A percentile compares a stretch with the other conserved stretches of the same genome.
These are phyloP conservation scores for Sarocladiaceae sp. DNA, from an alignment of 2,329 filamentous ascomycete species.

Conservation along the genomic window DNA sequence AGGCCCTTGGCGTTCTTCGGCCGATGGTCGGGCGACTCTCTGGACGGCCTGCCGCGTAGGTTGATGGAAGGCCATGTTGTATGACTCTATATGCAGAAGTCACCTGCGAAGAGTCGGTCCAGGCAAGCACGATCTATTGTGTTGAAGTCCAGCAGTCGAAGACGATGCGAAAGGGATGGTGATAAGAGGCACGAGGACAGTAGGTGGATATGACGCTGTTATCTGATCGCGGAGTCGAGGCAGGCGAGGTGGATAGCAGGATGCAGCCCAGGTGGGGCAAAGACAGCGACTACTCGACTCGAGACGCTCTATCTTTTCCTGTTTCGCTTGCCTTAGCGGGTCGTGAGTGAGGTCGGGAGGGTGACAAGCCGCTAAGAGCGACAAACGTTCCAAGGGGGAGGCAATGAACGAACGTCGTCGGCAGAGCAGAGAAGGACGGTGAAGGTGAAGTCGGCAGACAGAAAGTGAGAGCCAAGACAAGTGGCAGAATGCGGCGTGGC, in stretches of 20 bases:
- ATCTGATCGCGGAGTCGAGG: constrained; percentile 8
- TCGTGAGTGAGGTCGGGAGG: constrained; percentile 1
- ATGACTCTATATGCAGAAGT: not conserved
- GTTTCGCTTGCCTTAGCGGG: constrained; percentile 2
- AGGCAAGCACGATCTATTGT: not conserved
- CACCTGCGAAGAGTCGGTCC: not conserved
- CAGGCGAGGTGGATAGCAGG: constrained; percentile 7
- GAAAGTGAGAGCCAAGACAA: not conserved
- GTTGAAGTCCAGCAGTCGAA: not conserved
- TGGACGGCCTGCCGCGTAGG: constrained; percentile 49
- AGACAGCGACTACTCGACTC: constrained; percentile 8
- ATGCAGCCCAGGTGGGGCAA: constrained; percentile 4
- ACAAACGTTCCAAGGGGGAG: not conserved
- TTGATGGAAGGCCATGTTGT: constrained; percentile 56
- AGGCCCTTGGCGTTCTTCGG: constrained; percentile 31
- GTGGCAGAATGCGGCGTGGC: not conserved
- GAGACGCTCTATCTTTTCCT: not conserved
- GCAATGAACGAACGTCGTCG: too few species aligned
- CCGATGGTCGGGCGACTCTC: constrained; percentile 39
- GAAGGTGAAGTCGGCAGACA: not conserved
- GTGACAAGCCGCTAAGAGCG: not conserved
- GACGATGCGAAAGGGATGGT: constrained; percentile 17
- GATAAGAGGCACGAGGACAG: constrained; percentile 12
- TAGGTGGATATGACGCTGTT: constrained; percentile 8
- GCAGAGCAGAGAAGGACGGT: not conserved